Conservation (phyloP, 164 flowering plant species). For the Tetrastigma voinierianum region DNA sequence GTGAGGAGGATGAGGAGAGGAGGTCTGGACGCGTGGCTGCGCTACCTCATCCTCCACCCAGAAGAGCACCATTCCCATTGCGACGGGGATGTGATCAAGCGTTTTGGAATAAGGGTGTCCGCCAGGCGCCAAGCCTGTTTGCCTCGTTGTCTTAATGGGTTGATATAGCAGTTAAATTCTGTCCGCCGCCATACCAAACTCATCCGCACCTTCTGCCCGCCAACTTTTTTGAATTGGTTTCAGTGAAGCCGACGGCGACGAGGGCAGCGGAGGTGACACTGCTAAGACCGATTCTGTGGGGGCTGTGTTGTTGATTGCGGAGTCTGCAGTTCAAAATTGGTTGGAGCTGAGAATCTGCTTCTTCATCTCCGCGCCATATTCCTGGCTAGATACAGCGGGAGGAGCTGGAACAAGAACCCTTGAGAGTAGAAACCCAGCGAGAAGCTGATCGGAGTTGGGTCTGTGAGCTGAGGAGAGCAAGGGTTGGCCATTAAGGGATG, state of each 20-base stretch:
- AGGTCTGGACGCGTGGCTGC: conserved; percentile 9
- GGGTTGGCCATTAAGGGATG: not conserved
- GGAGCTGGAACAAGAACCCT: conserved; percentile 72
- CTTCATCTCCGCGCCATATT: conserved; percentile 11
- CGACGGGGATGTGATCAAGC: conserved; percentile 84
- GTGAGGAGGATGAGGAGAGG: conserved; percentile 4
- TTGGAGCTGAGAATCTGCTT: conserved; percentile 20
- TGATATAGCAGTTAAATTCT: conserved; percentile 63
- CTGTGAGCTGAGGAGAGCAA: conserved; percentile 3
- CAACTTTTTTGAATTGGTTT: conserved; percentile 16
- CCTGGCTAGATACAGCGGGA: conserved; percentile 30
- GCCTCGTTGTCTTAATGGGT: conserved; percentile 69
- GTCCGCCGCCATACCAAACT: not conserved
- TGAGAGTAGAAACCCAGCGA: conserved; percentile 47
- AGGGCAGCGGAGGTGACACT: conserved; percentile 19
- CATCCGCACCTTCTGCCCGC: conserved; percentile 8
- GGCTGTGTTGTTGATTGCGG: conserved; percentile 21
- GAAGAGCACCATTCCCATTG: conserved; percentile 31
- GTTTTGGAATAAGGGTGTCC: conserved; percentile 70
- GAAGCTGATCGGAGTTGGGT: conserved; percentile 15
- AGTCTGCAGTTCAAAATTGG: conserved; percentile 18
- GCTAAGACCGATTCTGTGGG: conserved; percentile 23
- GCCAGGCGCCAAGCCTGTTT: conserved; percentile 12
- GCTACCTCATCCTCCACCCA: conserved; percentile 18
- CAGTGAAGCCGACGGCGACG: conserved; percentile 17